These are phyloP conservation scores for Lachancea cidri DNA, from an alignment of 805 yeast genomes.

Conservation along the genomic window DNA sequence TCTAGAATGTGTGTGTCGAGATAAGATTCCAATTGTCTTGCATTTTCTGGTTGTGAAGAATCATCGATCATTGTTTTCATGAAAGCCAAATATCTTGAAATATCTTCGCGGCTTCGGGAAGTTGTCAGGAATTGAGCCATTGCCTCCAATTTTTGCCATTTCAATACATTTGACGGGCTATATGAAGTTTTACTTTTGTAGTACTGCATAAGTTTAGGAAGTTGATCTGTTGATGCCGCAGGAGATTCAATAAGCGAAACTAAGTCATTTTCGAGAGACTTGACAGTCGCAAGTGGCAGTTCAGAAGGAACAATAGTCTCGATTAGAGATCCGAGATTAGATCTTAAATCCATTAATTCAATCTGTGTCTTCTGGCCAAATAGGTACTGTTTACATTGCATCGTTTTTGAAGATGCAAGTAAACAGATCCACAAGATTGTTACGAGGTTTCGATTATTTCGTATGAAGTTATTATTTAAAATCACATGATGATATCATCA, in stretches of 20 bases:
- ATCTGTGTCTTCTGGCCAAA: too few species aligned
- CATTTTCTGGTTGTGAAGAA: constrained; percentile 5
- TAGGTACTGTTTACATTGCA: too few species aligned
- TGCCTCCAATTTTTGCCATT: constrained; percentile 22
- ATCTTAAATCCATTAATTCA: constrained; percentile 21
- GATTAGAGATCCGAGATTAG: constrained; percentile 16
- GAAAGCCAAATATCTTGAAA: constrained; percentile 17
- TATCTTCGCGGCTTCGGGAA: constrained; percentile 17
- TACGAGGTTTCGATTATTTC: too few species aligned
- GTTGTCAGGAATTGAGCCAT: constrained; percentile 16
- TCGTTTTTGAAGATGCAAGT: constrained; percentile 4
- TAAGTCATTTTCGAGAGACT: constrained; percentile 17
- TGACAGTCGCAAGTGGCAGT: constrained; percentile 15
- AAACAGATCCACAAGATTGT: constrained; percentile 7
- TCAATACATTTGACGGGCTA: constrained; percentile 11
- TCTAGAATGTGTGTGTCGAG: constrained; percentile 10
- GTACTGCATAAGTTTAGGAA: constrained; percentile 18
- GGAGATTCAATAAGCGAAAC: constrained; percentile 15
- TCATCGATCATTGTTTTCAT: constrained; percentile 16
- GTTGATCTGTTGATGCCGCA: constrained; percentile 13
- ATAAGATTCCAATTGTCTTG: constrained; percentile 1
- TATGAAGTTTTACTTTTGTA: constrained; percentile 16
- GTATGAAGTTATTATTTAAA: too few species aligned
- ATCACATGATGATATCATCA: too few species aligned
- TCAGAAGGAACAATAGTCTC: constrained; percentile 25